These are phyloP conservation scores for Aspergillus sclerotioniger DNA, from an alignment of 495 filamentous ascomycete species.

Conservation along the genomic window DNA sequence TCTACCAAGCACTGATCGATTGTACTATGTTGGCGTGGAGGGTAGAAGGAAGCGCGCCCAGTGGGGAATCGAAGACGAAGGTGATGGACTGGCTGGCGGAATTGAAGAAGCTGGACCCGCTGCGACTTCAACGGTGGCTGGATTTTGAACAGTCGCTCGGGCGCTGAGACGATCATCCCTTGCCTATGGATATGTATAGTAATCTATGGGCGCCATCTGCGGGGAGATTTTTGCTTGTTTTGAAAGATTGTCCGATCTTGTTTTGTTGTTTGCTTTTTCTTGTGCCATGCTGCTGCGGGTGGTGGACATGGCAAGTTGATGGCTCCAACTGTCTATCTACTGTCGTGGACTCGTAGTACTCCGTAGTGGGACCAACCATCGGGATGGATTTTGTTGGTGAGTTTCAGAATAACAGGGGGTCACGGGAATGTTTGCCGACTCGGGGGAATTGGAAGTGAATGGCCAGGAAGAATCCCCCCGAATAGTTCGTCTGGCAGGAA, in stretches of 20 bases:
- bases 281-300: not conserved
- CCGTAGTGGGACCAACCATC: not conserved
- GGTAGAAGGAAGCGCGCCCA: conserved; percentile 32
- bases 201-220: conserved; percentile 1
- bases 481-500: no score
- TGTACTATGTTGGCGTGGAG: conserved; percentile 42
- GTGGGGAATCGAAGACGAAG: conserved; percentile 42
- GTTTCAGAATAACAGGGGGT: conserved; percentile 9
- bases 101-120: conserved; percentile 64
- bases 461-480: not conserved
- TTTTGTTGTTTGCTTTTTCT: not conserved
- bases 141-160: conserved; percentile 51
- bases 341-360: no score
- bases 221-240: not conserved
- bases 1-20: conserved; percentile 74
- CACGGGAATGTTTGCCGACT: not conserved
- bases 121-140: conserved; percentile 66
- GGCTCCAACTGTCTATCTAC: not conserved
- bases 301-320: not conserved
- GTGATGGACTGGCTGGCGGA: conserved; percentile 61
- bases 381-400: not conserved
- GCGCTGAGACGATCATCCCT: conserved; percentile 15
- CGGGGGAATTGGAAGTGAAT: not conserved
- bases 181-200: conserved; percentile 7
- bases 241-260: not conserved